Base-by-base conservation (phyloP, 345 rosid species). In the Ailanthus altissimus region DNA sequence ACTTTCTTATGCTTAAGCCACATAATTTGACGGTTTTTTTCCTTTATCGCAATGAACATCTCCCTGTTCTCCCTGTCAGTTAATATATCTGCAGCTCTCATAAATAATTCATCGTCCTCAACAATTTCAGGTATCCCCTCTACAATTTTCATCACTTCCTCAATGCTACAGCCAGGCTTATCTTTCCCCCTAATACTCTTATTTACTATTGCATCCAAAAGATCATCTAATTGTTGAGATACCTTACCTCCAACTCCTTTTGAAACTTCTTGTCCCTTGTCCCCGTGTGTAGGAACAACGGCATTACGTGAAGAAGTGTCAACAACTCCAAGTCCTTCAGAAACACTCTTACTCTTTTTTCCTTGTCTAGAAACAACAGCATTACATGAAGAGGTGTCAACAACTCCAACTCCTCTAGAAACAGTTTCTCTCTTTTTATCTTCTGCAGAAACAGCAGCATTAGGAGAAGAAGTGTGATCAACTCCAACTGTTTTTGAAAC, bases 51-150 rank as follows among this genome's bases (percentile, higher is more conserved):
- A 49, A 68, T 26, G 8, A 49, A 49, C 72, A 49, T 68, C 15
- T 68, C 58, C 26, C 72, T 68, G 72, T 68, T 47, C 58, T 49
- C 20, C 42, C 57, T 14, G 26, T 68, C 58, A 68, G 58, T 68
- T 68, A 68, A 68, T 58, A 68, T 68, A 68, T 68, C 72, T 8
- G 58, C 58, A 68, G 72, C 58, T 68, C 49, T 68, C 43, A 68
- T 47, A 6, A 68, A 49, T 15, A 68, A 18, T 42, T 49, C 58
- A 6, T 68, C 72, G 6, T 68, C 14, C 10, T 49, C 12, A 15
- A 45, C 72, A 49, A 68, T 15, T 68, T 68, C 58, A 16, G 72
- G 40, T 23, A 68, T 68, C 23, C 72, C 43, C n/a, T 68, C 58
- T 14, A 49, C 43, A 2, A 50, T 28, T 69, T 50, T 58, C 73